Conservation (phyloP, 1,284 basidiomycete genomes). For the Ceratobasidium sp. region DNA sequence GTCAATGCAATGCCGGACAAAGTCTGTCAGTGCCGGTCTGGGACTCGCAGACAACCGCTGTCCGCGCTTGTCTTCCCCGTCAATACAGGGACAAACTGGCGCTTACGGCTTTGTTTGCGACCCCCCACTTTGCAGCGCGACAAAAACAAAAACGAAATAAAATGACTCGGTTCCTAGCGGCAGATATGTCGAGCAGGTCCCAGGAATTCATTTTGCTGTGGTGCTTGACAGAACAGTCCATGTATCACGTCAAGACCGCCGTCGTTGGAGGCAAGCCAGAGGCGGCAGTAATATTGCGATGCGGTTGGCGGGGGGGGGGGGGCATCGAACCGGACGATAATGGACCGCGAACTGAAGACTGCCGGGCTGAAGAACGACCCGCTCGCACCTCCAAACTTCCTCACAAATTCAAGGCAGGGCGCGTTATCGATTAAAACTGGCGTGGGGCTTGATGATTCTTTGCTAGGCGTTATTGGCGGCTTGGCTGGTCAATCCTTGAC, state of each 20-base stretch:
- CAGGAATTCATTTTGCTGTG: too few relatives aligned
- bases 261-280: conserved; percentile 66
- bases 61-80: too few relatives aligned
- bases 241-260: conserved; percentile 66
- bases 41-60: too few relatives aligned
- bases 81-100: too few relatives aligned
- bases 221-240: too few relatives aligned
- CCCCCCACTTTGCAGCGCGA: too few relatives aligned
- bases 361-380: conserved; percentile 65
- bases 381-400: conserved; percentile 72
- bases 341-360: conserved; percentile 70
- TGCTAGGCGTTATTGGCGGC: conserved; percentile 66
- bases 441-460: not conserved
- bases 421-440: conserved; percentile 52
- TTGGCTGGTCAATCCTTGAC: conserved; percentile 68
- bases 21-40: too few relatives aligned
- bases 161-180: too few relatives aligned
- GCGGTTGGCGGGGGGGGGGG: conserved; percentile 72
- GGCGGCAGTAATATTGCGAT: conserved; percentile 68
- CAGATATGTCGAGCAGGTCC: too few relatives aligned
- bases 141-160: too few relatives aligned
- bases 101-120: too few relatives aligned
- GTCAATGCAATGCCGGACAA: too few relatives aligned
- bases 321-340: conserved; percentile 64
- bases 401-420: conserved; percentile 51